Evolutionary conservation across 2,329 filamentous ascomycete genomes (phyloP).

Genomic region (Aspergillus viridinutans): DNA sequence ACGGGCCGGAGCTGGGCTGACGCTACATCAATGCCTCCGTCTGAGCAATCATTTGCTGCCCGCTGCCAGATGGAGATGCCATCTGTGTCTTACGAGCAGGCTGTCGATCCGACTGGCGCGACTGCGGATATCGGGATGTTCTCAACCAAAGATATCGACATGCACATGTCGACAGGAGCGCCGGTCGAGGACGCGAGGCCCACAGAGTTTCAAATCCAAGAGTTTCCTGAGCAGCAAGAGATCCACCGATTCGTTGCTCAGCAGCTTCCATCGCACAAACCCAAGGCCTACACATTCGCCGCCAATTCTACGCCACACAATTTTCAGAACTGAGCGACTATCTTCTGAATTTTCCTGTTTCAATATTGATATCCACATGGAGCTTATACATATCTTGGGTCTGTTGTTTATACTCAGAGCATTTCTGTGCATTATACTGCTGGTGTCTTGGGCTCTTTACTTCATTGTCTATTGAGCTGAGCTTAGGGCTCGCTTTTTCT

Average conservation of each 20-base stretch:
- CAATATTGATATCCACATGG: conserved; percentile 3
- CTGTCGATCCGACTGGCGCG: conserved; percentile 26
- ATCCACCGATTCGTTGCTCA: conserved; percentile 41
- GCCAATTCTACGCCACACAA: conserved; percentile 40
- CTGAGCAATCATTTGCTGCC: conserved; percentile 34
- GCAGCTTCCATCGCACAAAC: conserved; percentile 38
- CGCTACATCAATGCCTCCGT: conserved; percentile 36
- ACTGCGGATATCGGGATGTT: conserved; percentile 29
- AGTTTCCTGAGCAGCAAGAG: conserved; percentile 43
- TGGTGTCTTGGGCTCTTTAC: conserved; percentile 10
- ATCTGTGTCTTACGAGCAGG: conserved; percentile 35
- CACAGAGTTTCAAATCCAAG: conserved; percentile 42
- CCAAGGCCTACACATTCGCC: conserved; percentile 41
- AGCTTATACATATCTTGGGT: conserved; percentile 6
- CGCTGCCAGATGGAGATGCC: conserved; percentile 34
- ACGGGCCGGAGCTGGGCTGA: conserved; percentile 42
- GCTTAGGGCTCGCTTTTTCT: conserved; percentile 23
- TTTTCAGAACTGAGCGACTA: conserved; percentile 15
- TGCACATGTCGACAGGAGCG: conserved; percentile 20
- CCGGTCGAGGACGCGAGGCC: conserved; percentile 29
- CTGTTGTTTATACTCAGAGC: conserved; percentile 11
- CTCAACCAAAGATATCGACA: conserved; percentile 28
- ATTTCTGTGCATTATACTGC: conserved; percentile 12
- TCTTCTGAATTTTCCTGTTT: background rate
- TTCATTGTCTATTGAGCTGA: conserved; percentile 4